These are phyloP conservation scores for Aspergillus brunneoviolaceus DNA, from an alignment of 2,329 filamentous ascomycete genomes.

Conservation along the genomic window DNA sequence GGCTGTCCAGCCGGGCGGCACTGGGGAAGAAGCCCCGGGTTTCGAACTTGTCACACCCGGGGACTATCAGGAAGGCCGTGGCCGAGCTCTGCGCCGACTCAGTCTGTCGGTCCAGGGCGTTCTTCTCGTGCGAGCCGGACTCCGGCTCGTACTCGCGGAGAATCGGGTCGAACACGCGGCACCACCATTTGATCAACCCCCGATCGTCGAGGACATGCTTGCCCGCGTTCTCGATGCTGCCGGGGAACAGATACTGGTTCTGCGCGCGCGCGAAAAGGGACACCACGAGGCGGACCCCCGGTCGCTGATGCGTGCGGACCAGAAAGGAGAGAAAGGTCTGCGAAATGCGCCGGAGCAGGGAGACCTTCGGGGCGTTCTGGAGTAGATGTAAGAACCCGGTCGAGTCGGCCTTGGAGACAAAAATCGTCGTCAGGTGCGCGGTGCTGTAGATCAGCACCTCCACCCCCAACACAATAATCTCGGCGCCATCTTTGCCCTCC, in stretches of 20 bases:
- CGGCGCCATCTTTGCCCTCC: slow-evolving; percentile 30
- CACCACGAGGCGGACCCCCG: slow-evolving; percentile 68
- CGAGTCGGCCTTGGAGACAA: slow-evolving; percentile 95
- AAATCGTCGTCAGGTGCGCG: slow-evolving; percentile 75
- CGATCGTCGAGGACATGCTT: slow-evolving; percentile 94
- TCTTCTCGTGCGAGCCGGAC: slow-evolving; percentile 36
- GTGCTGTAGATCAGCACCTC: slow-evolving; percentile 89
- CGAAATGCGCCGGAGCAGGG: slow-evolving; percentile 68
- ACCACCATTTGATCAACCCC: slow-evolving; percentile 94
- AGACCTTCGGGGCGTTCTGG: slow-evolving; percentile 61
- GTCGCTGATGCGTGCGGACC: slow-evolving; percentile 64
- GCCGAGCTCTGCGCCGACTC: slow-evolving; percentile 43
- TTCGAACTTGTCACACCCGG: slow-evolving; percentile 80
- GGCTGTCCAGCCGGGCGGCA: slow-evolving; percentile 40
- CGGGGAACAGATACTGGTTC: slow-evolving; percentile 90
- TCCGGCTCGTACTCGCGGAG: slow-evolving; percentile 51
- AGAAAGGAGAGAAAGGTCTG: slow-evolving; percentile 75
- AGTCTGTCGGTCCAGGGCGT: slow-evolving; percentile 26
- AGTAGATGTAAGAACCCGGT: slow-evolving; percentile 79
- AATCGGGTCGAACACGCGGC: slow-evolving; percentile 76
- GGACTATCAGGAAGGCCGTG: slow-evolving; percentile 83
- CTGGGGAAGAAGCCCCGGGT: slow-evolving; percentile 74
- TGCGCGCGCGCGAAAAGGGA: slow-evolving; percentile 92
- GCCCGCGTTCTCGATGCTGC: slow-evolving; percentile 75
- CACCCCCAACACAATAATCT: slow-evolving; percentile 75